Evolutionary conservation across 163 green algal species (phyloP), one percentile per base, ranked within the genome.

Genomic region (Volvox carteri): DNA sequence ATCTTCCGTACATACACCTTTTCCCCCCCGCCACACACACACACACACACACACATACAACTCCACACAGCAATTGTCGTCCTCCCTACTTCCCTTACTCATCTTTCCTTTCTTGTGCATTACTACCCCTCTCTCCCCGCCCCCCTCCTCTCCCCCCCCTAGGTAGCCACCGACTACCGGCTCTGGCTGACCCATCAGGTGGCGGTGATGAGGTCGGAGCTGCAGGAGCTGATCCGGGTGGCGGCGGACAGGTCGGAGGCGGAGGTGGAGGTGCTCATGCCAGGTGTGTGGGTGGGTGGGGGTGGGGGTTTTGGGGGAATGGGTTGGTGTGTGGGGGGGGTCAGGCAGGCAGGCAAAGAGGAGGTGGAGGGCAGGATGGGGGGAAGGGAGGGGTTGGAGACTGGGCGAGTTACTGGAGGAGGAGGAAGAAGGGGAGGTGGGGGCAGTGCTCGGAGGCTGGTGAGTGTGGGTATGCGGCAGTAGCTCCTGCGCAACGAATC

Each of bases 121-220:
- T 14, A 14, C 48, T 58, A 11, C 48, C 48, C 62, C 62, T n/a
- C 62, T 41, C 62, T 30, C 5, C 28, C 62, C 62, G 30, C 35
- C 37, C 39, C 33, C 9, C 75, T 14, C 50, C 25, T 35, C 46
- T 4, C 78, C 58, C 4, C 42, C 9, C 30, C 44, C 30, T 91
- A 98, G 95, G 97, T 99, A 3, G 97, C 96, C 25, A 99, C 98
- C 14, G 98, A 99, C 94, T 98, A 97, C 28, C 95, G 98, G 25
- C 94, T 99, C 73, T 99, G 97, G 97, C 94, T 99, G 68, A 93
- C 96, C 33, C 86, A 91, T 11, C 87, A 97, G 86, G 86, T 99
- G 86, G 73, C 93, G 44, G 84, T 93, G 33, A 93, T 98, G 33
- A 92, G 95, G 21, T 74, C 41, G 16, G 89, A 93, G 35, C 90